Percentiles rank a stretch among this genome's conserved stretches.
These are phyloP conservation scores for Salix caprea DNA, from an alignment of 345 rosid genomes.

Conservation along the genomic window DNA sequence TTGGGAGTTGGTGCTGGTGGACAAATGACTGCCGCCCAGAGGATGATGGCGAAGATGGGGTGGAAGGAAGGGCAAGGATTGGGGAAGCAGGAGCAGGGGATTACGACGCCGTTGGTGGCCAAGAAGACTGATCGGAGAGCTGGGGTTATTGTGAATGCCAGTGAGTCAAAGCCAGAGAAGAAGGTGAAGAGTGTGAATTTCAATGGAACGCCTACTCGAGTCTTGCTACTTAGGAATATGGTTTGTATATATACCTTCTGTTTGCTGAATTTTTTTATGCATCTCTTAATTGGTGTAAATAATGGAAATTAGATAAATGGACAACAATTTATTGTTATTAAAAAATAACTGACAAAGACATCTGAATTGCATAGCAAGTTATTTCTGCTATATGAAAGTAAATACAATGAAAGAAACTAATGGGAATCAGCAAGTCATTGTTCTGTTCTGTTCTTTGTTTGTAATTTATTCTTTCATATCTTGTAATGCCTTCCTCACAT, in stretches of 20 bases:
- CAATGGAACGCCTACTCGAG: constrained; percentile 80
- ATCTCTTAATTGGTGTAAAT: neutral
- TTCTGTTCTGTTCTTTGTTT: neutral
- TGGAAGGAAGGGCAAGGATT: constrained; percentile 99
- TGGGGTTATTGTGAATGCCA: constrained; percentile 94
- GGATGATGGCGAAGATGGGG: constrained; percentile 99
- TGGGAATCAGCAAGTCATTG: neutral
- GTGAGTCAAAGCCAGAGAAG: constrained; percentile 72
- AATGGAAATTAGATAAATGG: too few species aligned
- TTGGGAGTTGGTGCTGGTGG: constrained; percentile 97
- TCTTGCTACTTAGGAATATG: constrained; percentile 89
- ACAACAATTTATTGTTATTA: neutral
- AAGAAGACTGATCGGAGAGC: constrained; percentile 97
- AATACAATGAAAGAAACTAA: neutral
- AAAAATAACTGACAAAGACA: neutral
- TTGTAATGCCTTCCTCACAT: neutral
- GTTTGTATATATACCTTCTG: constrained; percentile 27
- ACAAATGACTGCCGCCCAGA: constrained; percentile 99
- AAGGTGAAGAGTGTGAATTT: constrained; percentile 86
- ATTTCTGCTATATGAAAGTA: neutral
- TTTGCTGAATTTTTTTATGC: neutral
- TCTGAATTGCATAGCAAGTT: neutral
- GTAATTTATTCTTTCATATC: neutral
- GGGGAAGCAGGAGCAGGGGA: constrained; percentile 94
- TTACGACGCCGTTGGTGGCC: constrained; percentile 94